Base-by-base conservation (phyloP, 352 stramenopile genomes). In the Phytophthora citrophthora region DNA sequence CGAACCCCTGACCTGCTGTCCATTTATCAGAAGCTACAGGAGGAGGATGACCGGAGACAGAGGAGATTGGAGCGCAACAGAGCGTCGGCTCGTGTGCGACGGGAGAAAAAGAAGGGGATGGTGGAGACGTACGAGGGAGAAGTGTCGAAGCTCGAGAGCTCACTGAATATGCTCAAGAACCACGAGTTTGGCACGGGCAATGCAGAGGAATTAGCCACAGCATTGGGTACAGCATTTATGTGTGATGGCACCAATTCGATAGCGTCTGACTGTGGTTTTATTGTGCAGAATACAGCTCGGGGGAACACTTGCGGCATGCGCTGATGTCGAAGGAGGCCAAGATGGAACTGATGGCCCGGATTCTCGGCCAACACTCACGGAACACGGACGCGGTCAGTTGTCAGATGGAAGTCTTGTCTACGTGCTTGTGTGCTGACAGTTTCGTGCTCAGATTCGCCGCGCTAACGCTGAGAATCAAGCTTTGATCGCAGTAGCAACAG, bases 61-160 rank as follows among this genome's bases (percentile, higher is more conserved):
- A 68, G 85, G 54, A 70, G 86, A 8, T 61, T 96, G 26, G 88
- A 94, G 36, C 82, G 87, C 43, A 94, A 94, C 64, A 83, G 88
- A 23, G 85, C 87, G 15, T 94, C 88, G 4, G 88, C 88, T 12
- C 76, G 85, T 49, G 81, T 95, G 46, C 84, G 88, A 34, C 88
- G 88, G 3, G 85, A 94, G 51, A 95, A 95, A 70, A 96, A 96
- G 72, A 94, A 94, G 49, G 80, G 77, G 8, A 91, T 96, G 79
- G 86, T 96, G 18, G 88, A 96, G 60, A 94, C 85, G 18, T 96
- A 94, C 61, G 88, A 96, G 54, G 77, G 41, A 23, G 83, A 94
- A 65, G 88, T 96, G 3, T 91, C 86, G n/a, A 92, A 96, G 62
- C 85, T 96, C 11, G 88, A 96, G 59, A 92, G 81, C 54, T 90